A percentile compares a stretch with the other conserved stretches of the same genome.
These are phyloP conservation scores for Tetrahymena malaccensis DNA, from an alignment of 73 alveolate species.

Conservation along the genomic window DNA sequence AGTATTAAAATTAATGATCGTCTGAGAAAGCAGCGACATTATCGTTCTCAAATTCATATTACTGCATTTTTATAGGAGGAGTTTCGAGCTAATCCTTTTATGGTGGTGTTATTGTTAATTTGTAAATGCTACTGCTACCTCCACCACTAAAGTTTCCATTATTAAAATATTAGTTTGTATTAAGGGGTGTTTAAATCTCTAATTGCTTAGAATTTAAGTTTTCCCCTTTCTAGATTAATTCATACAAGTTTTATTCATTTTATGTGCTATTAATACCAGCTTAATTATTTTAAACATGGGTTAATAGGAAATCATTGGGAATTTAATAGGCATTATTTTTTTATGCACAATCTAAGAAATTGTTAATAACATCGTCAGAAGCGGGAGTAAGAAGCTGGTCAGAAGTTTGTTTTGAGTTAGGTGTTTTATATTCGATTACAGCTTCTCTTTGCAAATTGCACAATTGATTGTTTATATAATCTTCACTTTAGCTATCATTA, in stretches of 20 bases:
- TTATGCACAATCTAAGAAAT: background rate
- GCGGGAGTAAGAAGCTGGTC: background rate
- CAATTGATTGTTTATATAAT: background rate
- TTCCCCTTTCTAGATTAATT: background rate
- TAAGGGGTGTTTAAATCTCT: background rate
- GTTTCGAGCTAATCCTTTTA: background rate
- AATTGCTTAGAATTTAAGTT: background rate
- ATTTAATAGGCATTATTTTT: background rate
- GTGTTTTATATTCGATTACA: background rate
- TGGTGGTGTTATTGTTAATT: background rate
- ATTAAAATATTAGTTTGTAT: background rate
- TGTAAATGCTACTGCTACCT: background rate
- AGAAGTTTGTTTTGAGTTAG: background rate
- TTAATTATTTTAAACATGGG: background rate
- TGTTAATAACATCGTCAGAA: background rate
- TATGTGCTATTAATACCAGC: background rate
- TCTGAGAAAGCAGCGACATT: background rate
- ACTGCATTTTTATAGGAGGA: background rate
- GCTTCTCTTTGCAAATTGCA: background rate
- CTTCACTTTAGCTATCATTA: background rate
- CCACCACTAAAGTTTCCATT: background rate
- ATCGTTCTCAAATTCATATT: background rate
- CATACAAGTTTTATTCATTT: background rate
- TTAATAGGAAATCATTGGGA: background rate
- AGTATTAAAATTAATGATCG: background rate